Base-by-base conservation (phyloP, 331 rosid genomes). In the Malus hybrid region DNA sequence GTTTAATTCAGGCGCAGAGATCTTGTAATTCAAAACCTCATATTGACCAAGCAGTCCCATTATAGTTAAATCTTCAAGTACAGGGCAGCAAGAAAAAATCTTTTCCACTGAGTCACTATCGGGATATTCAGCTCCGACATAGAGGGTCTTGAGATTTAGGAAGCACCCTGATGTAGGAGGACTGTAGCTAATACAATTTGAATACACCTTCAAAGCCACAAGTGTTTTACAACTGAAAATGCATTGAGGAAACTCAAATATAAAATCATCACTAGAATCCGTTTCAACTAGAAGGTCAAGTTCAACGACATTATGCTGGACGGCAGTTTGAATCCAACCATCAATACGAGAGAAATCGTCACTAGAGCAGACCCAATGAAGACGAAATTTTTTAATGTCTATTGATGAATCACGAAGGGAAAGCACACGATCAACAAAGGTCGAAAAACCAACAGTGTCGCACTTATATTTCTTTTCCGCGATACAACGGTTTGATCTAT, bases 11-110 rank as follows among this genome's bases (percentile, higher is more conserved):
- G 75, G 65, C 13, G 11, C 31, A n/a, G 48, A 11, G 65, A 55
- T 15, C 8, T n/a, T 71, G 65, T 31, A 55, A 6, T 71, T 54
- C 65, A 71, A 55, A 71, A 71, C 65, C 74, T 39, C 74, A 44
- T 52, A 54, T 6, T 39, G 1, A 39, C 44, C 44, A 39, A 39
- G 44, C 0, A 54, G 7, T 3, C 31, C 64, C 75, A 14, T 10
- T 20, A 71, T 11, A 6, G 52, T 52, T 20, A 71, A 71, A 10
- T n/a, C 18, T 71, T 71, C 65, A 5, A 71, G 65, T 18, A 13
- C 65, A 54, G 75, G 65, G 32, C 31, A 54, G 50, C 52, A 71
- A 32, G 75, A 54, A 36, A 71, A 71, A 31, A 54, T 36, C 32
- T 32, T 32, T 14, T 71, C 75, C 65, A 71, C 18, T n/a, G 32